Conservation (phyloP, 495 filamentous ascomycete genomes). For the Geopyxis carbonaria region DNA sequence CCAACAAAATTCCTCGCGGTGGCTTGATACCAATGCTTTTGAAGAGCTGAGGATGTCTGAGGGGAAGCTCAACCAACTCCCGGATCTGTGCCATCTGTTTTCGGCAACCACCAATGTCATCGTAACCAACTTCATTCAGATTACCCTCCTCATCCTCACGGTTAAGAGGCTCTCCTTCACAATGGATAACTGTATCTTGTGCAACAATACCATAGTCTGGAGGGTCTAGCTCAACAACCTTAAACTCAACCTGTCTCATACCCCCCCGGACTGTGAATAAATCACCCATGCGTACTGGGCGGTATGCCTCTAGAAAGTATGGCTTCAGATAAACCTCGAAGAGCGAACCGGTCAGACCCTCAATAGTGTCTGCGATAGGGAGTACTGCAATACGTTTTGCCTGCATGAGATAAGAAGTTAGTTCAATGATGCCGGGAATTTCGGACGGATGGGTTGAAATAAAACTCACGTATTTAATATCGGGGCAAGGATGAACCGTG, state of each 20-base stretch:
- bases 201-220: conserved; percentile 97
- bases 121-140: conserved; percentile 95
- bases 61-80: conserved; percentile 90
- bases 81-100: conserved; percentile 99
- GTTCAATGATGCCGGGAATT: conserved; percentile 9
- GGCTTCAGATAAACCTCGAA: conserved; percentile 99
- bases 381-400: conserved; percentile 98
- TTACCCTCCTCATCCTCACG: conserved; percentile 98
- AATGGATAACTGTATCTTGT: conserved; percentile 96
- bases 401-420: conserved; percentile 33
- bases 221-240: conserved; percentile 95
- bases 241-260: conserved; percentile 98
- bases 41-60: conserved; percentile 95
- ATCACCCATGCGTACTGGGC: conserved; percentile 88
- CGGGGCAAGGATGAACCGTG: conserved; percentile 96
- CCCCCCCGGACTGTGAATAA: conserved; percentile 92
- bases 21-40: conserved; percentile 99
- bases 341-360: conserved; percentile 88
- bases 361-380: conserved; percentile 93
- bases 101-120: conserved; percentile 96
- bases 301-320: conserved; percentile 98
- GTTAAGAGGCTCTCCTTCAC: conserved; percentile 95
- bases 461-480: conserved; percentile 93
- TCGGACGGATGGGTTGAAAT: background rate
- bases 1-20: conserved; percentile 88